Percentiles rank a stretch among this genome's conserved stretches.
Conservation (phyloP, 345 rosid genomes). For the Hirschfeldia incana region DNA sequence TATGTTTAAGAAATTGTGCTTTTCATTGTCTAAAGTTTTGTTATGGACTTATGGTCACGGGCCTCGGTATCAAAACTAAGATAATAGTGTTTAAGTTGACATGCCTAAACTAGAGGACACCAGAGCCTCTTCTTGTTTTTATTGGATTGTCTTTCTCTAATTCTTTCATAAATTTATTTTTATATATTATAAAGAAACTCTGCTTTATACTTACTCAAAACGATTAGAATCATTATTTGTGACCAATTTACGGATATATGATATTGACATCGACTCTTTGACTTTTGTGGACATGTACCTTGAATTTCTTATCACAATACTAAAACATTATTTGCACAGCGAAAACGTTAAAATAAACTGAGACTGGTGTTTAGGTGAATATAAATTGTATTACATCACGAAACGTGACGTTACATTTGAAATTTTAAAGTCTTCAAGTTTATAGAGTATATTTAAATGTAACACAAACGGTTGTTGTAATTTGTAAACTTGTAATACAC, state of each 20-base stretch:
- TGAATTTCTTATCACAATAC: not conserved
- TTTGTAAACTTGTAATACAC: not conserved
- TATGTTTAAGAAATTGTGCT: not conserved
- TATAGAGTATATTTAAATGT: not conserved
- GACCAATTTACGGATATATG: constrained; percentile 4
- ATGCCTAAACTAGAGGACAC: not conserved
- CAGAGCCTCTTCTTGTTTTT: not conserved
- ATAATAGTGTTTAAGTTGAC: not conserved
- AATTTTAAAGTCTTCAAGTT: constrained; percentile 1
- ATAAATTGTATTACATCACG: constrained; percentile 10
- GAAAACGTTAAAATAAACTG: constrained; percentile 17
- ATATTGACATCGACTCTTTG: not conserved
- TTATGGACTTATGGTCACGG: not conserved
- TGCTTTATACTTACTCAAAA: not conserved
- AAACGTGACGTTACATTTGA: constrained; percentile 19
- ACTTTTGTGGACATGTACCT: constrained; percentile 12
- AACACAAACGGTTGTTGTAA: constrained; percentile 6
- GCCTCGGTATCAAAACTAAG: not conserved
- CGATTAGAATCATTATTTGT: not conserved
- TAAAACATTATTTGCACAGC: not conserved
- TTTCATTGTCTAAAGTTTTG: not conserved
- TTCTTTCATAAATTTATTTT: not conserved
- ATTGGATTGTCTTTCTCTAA: not conserved
- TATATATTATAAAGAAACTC: not conserved
- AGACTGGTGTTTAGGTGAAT: not conserved